phyloP scores from a whole-genome alignment of 2,329 filamentous ascomycete genomes.

The Fusarium continuum region DNA sequence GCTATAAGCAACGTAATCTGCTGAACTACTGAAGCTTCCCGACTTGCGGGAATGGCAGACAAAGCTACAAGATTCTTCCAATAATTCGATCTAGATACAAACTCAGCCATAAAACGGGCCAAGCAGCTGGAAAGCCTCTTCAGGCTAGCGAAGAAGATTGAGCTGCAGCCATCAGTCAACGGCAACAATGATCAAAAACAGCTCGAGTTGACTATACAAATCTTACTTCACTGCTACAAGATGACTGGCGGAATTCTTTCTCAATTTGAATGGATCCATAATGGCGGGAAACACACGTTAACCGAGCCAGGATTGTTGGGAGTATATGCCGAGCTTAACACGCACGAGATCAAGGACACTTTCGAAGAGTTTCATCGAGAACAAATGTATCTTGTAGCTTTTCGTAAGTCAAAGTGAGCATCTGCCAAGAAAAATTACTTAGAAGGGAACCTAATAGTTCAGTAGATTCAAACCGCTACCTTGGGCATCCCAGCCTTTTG shows the following conservation, averaged over 20 bases:
- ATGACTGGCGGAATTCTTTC: neutral
- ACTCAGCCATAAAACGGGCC: neutral
- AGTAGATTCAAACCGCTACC: neutral
- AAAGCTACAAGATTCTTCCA: slow-evolving; percentile 11
- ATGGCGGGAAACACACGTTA: neutral
- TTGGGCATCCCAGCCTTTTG: neutral
- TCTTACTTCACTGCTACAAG: neutral
- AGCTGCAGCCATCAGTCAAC: neutral
- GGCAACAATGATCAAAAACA: neutral
- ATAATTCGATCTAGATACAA: neutral
- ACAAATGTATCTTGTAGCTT: neutral
- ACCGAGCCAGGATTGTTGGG: neutral
- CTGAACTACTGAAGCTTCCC: neutral
- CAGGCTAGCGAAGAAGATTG: neutral
- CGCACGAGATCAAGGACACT: neutral
- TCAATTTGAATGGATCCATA: neutral
- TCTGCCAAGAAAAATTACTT: accelerated
- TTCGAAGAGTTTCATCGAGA: neutral
- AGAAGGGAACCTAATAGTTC: neutral
- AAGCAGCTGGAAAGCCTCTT: neutral
- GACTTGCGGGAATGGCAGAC: slow-evolving; percentile 1
- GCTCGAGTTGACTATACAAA: neutral
- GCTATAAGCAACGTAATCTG: neutral
- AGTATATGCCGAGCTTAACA: neutral
- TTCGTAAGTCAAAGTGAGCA: neutral